phyloP scores from a whole-genome alignment of 1,284 basidiomycete genomes.

The Microbotryum lychnidis-dioicae region DNA sequence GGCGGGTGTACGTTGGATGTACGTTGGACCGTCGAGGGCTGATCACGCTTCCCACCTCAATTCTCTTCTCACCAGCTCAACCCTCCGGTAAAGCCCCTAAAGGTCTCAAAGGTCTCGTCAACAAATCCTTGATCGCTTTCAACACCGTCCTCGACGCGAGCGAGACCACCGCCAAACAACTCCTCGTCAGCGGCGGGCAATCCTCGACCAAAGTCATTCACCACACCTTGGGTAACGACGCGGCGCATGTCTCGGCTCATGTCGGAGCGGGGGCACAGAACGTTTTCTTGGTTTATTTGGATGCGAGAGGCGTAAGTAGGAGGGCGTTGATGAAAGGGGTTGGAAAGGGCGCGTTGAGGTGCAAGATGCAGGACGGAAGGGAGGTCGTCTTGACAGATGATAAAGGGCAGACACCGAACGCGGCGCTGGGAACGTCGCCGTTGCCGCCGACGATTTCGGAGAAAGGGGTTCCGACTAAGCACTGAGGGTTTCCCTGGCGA shows the following conservation, averaged over 20 bases:
- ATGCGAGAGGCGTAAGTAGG: constrained; percentile 36
- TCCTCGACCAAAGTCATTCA: constrained; percentile 38
- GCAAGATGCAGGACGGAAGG: constrained; percentile 29
- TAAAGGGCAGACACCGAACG: neutral
- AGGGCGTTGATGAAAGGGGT: constrained; percentile 37
- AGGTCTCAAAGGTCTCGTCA: constrained; percentile 37
- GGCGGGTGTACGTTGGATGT: too few relatives aligned
- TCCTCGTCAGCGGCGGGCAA: constrained; percentile 33
- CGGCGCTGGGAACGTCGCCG: too few relatives aligned
- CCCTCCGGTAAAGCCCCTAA: constrained; percentile 26
- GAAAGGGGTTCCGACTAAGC: too few relatives aligned
- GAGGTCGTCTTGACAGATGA: neutral
- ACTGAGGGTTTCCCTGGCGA: too few relatives aligned
- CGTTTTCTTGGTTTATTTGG: constrained; percentile 35
- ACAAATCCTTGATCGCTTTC: constrained; percentile 37
- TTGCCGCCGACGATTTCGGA: too few relatives aligned
- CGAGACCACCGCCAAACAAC: constrained; percentile 33
- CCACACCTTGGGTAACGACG: constrained; percentile 40
- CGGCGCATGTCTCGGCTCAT: constrained; percentile 33
- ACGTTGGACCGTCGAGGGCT: neutral
- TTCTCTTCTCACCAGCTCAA: constrained; percentile 7
- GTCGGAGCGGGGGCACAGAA: constrained; percentile 30
- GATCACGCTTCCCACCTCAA: constrained; percentile 4
- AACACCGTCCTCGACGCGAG: constrained; percentile 39
- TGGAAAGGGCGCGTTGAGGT: constrained; percentile 34